Conservation (phyloP, 495 filamentous ascomycete species). For the Penicillium cinerascens region DNA sequence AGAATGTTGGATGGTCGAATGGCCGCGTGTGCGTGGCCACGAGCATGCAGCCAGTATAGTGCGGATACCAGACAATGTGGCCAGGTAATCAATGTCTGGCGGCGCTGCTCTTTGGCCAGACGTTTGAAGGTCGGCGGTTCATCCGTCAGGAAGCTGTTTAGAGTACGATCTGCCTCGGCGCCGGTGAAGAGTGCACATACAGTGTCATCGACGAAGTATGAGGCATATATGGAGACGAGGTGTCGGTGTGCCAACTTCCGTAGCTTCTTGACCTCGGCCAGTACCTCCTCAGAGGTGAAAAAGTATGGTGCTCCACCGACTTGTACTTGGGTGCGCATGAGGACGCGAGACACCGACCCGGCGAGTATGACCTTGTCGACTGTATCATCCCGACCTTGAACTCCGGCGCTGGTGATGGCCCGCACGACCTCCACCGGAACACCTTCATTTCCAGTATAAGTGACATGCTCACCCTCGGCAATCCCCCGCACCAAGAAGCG, state of each 20-base stretch:
- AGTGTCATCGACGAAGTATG: slow-evolving; percentile 68
- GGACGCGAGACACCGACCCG: slow-evolving; percentile 43
- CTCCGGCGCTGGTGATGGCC: slow-evolving; percentile 43
- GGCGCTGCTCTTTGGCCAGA: slow-evolving; percentile 67
- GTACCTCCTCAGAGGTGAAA: slow-evolving; percentile 62
- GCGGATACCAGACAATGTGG: slow-evolving; percentile 81
- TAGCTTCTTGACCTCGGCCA: slow-evolving; percentile 62
- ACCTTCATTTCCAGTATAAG: slow-evolving; percentile 74
- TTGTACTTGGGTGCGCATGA: slow-evolving; percentile 68
- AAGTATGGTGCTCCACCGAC: slow-evolving; percentile 57
- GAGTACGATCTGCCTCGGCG: slow-evolving; percentile 62
- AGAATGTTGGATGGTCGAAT: slow-evolving; percentile 82
- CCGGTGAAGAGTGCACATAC: slow-evolving; percentile 79
- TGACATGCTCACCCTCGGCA: slow-evolving; percentile 63
- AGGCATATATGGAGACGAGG: slow-evolving; percentile 73
- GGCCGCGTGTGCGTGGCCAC: slow-evolving; percentile 69
- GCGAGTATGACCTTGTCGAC: slow-evolving; percentile 66
- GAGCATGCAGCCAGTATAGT: slow-evolving; percentile 70
- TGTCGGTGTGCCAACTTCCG: slow-evolving; percentile 71
- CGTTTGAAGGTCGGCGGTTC: slow-evolving; percentile 64
- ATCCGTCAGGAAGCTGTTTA: slow-evolving; percentile 73
- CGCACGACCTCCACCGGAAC: slow-evolving; percentile 73
- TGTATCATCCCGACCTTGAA: slow-evolving; percentile 45
- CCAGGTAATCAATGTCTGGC: slow-evolving; percentile 73
- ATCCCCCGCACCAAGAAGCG: slow-evolving; percentile 72